These are phyloP conservation scores for Leccinum subgranulosum DNA, from an alignment of 768 basidiomycete species.

Conservation along the genomic window DNA sequence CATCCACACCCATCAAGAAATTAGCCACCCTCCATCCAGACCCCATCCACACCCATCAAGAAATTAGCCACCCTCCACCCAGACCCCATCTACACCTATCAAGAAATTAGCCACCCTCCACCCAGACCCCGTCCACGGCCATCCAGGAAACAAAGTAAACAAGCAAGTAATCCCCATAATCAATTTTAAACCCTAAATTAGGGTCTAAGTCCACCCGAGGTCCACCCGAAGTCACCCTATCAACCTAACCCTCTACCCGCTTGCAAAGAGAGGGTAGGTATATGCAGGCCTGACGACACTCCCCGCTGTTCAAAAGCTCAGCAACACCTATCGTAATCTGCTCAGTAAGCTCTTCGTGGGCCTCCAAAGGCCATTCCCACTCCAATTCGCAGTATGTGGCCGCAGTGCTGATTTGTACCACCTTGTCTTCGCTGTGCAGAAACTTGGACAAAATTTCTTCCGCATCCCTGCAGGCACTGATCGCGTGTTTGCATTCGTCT, in stretches of 20 bases:
- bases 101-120: no score
- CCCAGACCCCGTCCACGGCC: no score
- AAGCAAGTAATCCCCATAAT: no score
- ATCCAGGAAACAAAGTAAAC: no score
- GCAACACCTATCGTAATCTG: slow-evolving; percentile 11
- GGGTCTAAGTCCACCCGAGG: no score
- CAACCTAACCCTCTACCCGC: background rate
- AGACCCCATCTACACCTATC: no score
- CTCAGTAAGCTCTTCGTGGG: background rate
- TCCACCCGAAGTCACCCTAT: no score
- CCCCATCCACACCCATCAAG: no score
- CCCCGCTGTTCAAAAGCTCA: slow-evolving; percentile 9
- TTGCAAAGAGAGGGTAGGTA: slow-evolving; percentile 30
- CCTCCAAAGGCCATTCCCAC: slow-evolving; percentile 18
- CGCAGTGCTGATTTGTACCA: slow-evolving; percentile 24
- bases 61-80: no score
- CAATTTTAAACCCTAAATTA: no score
- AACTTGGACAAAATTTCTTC: slow-evolving; percentile 9
- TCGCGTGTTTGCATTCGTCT: slow-evolving; percentile 19
- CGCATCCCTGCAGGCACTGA: background rate
- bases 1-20: no score
- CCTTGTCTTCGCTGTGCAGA: slow-evolving; percentile 11
- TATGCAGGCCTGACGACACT: slow-evolving; percentile 24
- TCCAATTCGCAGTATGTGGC: slow-evolving; percentile 26
- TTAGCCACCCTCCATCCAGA: no score